Conservation (phyloP, 768 basidiomycete genomes). For the Suillus alpinus region DNA sequence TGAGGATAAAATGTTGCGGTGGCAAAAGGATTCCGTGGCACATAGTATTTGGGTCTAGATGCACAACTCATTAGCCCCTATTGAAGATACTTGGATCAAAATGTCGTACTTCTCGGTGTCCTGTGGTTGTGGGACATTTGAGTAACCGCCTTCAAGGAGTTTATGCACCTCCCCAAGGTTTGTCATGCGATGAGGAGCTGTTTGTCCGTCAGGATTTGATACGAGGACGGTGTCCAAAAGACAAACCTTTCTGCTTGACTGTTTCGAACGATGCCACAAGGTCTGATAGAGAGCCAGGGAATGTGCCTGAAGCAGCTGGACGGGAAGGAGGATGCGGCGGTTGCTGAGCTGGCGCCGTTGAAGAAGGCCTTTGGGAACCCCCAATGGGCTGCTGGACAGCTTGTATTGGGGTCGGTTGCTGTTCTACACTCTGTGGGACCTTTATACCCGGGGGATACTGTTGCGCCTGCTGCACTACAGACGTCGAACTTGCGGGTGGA, state of each 20-base stretch:
- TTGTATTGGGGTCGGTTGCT: constrained; percentile 22
- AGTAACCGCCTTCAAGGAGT: constrained; percentile 88
- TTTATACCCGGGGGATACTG: constrained; percentile 74
- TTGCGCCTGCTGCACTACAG: constrained; percentile 35
- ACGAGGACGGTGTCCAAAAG: background rate
- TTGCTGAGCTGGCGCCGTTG: constrained; percentile 46
- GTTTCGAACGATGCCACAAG: constrained; percentile 93
- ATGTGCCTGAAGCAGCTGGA: constrained; percentile 43
- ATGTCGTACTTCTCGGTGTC: constrained; percentile 91
- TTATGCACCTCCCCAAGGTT: constrained; percentile 91
- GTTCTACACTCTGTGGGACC: constrained; percentile 43
- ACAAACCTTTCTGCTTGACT: constrained; percentile 91
- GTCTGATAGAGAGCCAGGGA: constrained; percentile 87
- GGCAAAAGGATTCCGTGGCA: constrained; percentile 86
- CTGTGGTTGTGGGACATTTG: constrained; percentile 84
- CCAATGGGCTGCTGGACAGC: constrained; percentile 31
- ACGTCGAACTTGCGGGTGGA: constrained; percentile 25
- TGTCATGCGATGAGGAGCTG: constrained; percentile 77
- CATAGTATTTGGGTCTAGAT: constrained; percentile 90
- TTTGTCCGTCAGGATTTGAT: constrained; percentile 3
- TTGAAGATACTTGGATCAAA: background rate
- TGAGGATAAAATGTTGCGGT: constrained; percentile 97
- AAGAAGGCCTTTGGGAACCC: constrained; percentile 52
- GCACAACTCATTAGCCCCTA: constrained; percentile 9
- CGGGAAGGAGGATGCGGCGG: constrained; percentile 35